A percentile compares a stretch with the other conserved stretches of the same genome.
phyloP scores from a whole-genome alignment of 371 early-diverging fungal genomes.

The Actinomortierella wolfii region DNA sequence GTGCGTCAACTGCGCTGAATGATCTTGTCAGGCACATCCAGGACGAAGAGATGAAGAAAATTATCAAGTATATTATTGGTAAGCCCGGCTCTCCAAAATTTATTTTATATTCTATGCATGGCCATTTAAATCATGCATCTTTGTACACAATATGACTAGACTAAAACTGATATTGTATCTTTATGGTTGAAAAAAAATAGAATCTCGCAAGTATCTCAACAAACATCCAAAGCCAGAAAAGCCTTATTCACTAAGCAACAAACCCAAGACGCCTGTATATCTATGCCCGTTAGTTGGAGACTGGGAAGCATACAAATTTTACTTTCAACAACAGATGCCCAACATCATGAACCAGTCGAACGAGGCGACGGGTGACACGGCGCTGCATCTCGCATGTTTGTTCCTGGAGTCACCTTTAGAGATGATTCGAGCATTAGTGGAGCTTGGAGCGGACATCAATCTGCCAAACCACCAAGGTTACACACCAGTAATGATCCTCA shows the following conservation, averaged over 20 bases:
- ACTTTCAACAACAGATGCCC: constrained; percentile 14
- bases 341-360: constrained; percentile 45
- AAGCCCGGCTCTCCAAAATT: constrained; percentile 8
- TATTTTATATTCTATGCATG: not conserved
- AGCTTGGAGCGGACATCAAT: constrained; percentile 44
- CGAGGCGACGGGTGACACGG: constrained; percentile 37
- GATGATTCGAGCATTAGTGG: constrained; percentile 34
- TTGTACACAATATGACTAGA: not conserved
- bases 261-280: constrained; percentile 39
- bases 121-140: not conserved
- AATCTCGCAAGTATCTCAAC: not conserved
- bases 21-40: constrained; percentile 41
- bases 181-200: not conserved
- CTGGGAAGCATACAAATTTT: constrained; percentile 22
- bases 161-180: not conserved
- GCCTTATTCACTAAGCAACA: constrained; percentile 25
- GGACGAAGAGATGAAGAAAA: constrained; percentile 31
- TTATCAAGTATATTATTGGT: constrained; percentile 30
- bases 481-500: constrained; percentile 42
- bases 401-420: constrained; percentile 40
- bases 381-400: constrained; percentile 38
- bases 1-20: constrained; percentile 32
- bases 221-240: not conserved
- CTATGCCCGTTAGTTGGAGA: constrained; percentile 44
- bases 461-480: constrained; percentile 41